These are phyloP conservation scores for Cladosporium sp. DNA, from an alignment of 2,329 filamentous ascomycete genomes.

Conservation along the genomic window DNA sequence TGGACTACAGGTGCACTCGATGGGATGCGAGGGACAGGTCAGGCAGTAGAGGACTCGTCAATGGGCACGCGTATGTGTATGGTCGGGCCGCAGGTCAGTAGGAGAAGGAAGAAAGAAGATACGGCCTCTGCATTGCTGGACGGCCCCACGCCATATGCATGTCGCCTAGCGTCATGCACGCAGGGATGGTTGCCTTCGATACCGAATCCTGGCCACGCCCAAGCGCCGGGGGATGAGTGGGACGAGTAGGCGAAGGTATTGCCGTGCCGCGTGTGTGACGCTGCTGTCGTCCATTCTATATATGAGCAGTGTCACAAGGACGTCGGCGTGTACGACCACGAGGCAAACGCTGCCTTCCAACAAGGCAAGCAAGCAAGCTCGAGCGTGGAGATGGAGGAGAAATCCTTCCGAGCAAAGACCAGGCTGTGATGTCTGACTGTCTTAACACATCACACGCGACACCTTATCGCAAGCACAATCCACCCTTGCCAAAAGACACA, in stretches of 20 bases:
- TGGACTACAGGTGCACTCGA: slow-evolving; percentile 13
- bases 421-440: not conserved
- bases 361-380: not conserved
- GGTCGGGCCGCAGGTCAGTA: not conserved
- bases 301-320: not conserved
- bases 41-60: slow-evolving; percentile 10
- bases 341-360: not conserved
- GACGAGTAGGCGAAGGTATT: not conserved
- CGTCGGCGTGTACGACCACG: slow-evolving; percentile 1
- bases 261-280: slow-evolving; percentile 8
- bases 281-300: not conserved
- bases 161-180: slow-evolving; percentile 13
- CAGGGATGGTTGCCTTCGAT: slow-evolving; percentile 19
- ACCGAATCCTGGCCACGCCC: not conserved
- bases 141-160: slow-evolving; percentile 16
- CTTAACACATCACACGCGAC: not conserved
- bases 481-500: not conserved
- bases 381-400: not conserved
- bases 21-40: not conserved
- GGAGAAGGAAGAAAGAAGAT: slow-evolving; percentile 7
- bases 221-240: not conserved
- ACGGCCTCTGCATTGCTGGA: not conserved
- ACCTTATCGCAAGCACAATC: slow-evolving; percentile 1
- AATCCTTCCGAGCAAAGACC: not conserved
- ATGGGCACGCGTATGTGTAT: slow-evolving; percentile 10